Evolutionary conservation across 2,329 filamentous ascomycete genomes (phyloP).

Genomic region (Neodidymelliopsis sp.): DNA sequence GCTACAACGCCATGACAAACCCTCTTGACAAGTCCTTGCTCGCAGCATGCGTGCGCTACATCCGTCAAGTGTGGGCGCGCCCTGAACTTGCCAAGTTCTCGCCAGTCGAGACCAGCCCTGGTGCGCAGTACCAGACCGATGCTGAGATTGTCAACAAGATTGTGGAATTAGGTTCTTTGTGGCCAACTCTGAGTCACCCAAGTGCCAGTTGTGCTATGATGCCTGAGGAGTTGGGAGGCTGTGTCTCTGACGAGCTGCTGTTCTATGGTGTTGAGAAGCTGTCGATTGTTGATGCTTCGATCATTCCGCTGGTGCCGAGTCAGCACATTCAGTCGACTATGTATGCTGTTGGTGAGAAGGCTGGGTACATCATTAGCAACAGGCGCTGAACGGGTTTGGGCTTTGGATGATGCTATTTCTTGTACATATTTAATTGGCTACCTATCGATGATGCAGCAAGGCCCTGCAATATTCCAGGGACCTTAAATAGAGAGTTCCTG

Average conservation of each 20-base stretch:
- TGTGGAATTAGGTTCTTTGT: constrained; percentile 24
- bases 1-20: constrained; percentile 41
- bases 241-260: constrained; percentile 35
- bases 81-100: constrained; percentile 32
- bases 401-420: neutral
- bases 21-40: constrained; percentile 41
- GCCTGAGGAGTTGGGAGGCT: constrained; percentile 40
- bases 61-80: constrained; percentile 43
- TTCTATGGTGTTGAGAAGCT: constrained; percentile 41
- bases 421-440: no score
- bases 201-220: constrained; percentile 45
- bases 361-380: constrained; percentile 41
- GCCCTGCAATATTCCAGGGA: no score
- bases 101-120: constrained; percentile 34
- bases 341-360: constrained; percentile 47
- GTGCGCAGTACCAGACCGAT: constrained; percentile 36
- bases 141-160: constrained; percentile 34
- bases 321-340: constrained; percentile 45
- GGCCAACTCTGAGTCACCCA: constrained; percentile 37
- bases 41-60: constrained; percentile 45
- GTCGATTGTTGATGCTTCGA: constrained; percentile 42
- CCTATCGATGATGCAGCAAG: no score
- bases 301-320: constrained; percentile 42
- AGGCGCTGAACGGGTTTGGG: constrained; percentile 11
- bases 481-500: no score